Evolutionary conservation across 1,284 basidiomycete genomes (phyloP).

Genomic region (Cystobasidium pallidum): DNA sequence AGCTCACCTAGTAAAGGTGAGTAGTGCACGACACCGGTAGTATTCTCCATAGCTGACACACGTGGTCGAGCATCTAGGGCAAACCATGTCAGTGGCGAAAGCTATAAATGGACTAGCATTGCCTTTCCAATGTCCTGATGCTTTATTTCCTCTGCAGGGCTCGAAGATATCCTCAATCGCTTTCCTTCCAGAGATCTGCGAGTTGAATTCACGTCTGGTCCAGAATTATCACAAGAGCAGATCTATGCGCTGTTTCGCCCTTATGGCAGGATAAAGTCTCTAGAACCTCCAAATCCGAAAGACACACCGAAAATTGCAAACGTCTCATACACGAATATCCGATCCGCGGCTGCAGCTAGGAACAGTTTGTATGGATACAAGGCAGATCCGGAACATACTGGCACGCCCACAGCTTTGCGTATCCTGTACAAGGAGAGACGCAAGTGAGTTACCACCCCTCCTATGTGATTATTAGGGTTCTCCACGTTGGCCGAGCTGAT

Average conservation of each 20-base stretch:
- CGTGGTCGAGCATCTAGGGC: slow-evolving; percentile 23
- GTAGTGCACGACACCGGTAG: not conserved
- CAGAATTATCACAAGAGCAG: slow-evolving; percentile 51
- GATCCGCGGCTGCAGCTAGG: slow-evolving; percentile 76
- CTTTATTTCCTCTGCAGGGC: slow-evolving; percentile 30
- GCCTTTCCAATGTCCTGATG: not conserved
- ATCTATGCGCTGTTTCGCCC: slow-evolving; percentile 62
- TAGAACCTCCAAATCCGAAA: slow-evolving; percentile 60
- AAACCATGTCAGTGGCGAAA: slow-evolving; percentile 45
- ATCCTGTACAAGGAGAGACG: slow-evolving; percentile 50
- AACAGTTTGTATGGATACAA: slow-evolving; percentile 80
- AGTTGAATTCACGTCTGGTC: slow-evolving; percentile 75
- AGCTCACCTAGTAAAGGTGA: slow-evolving; percentile 48
- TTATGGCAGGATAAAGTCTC: slow-evolving; percentile 76
- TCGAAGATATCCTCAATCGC: slow-evolving; percentile 74
- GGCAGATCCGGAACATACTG: slow-evolving; percentile 55
- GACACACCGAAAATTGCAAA: slow-evolving; percentile 66
- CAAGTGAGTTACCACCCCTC: slow-evolving; percentile 16
- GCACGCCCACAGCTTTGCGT: slow-evolving; percentile 43
- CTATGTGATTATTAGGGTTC: not conserved
- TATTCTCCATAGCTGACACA: not conserved
- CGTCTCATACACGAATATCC: slow-evolving; percentile 65
- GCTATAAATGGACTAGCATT: not conserved
- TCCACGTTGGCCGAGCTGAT: no score
- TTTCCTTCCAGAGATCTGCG: slow-evolving; percentile 73